Percentiles rank a stretch among this genome's conserved stretches.
Evolutionary conservation across 495 filamentous ascomycete species (phyloP).

Genomic region (Xylaria castorea): DNA sequence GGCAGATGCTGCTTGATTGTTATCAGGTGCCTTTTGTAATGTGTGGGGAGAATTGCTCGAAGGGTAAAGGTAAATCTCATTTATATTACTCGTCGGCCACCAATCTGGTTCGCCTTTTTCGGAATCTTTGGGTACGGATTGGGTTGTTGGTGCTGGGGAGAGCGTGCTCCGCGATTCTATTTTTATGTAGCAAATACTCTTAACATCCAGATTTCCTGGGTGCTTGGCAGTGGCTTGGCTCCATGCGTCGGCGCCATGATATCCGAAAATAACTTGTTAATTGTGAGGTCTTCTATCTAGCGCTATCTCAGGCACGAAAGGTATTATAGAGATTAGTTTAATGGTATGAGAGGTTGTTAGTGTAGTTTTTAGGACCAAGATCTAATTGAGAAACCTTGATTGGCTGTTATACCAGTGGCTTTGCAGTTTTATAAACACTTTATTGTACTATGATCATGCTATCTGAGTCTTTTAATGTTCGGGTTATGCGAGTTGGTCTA

Average conservation of each 20-base stretch:
- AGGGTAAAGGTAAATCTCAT: constrained; percentile 5
- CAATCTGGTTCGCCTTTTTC: neutral
- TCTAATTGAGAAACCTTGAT: neutral
- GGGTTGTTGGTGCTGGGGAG: neutral
- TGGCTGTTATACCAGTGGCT: neutral
- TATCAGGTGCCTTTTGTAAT: neutral
- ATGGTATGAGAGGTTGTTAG: neutral
- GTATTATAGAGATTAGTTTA: neutral
- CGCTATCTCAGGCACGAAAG: neutral
- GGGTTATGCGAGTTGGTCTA: neutral
- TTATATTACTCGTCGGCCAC: constrained; percentile 30
- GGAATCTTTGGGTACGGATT: neutral
- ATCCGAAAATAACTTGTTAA: neutral
- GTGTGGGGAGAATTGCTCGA: constrained; percentile 2
- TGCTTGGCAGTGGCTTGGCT: constrained; percentile 10
- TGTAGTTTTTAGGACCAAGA: neutral
- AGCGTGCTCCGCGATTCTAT: neutral
- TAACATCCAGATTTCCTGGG: constrained; percentile 11
- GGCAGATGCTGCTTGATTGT: constrained; percentile 3
- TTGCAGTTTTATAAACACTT: neutral
- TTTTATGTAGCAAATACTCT: neutral
- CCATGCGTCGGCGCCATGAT: constrained; percentile 9
- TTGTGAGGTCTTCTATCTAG: neutral
- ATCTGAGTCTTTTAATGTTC: neutral
- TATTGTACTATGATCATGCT: neutral